Evolutionary conservation across 148 eudicot genomes (phyloP), one percentile per base, ranked within the genome.

Genomic region (Nepenthes mirabilis): DNA sequence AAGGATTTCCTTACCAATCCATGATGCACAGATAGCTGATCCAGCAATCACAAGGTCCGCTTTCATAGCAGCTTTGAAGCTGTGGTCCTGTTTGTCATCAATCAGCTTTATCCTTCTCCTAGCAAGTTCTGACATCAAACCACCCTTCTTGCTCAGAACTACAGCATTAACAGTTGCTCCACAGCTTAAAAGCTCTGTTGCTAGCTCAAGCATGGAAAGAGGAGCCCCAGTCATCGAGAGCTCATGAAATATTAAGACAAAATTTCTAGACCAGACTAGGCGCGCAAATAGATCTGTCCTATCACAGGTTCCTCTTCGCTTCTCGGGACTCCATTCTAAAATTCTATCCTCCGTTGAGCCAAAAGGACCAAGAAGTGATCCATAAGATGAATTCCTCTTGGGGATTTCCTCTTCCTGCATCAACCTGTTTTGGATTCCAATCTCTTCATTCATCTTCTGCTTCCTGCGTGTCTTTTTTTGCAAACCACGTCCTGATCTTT

Each of bases 191-290:
- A 94, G 79, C 74, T 94, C 99, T 1, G 95, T 77, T 13, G 93
- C 99, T 73, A 94, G 73, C 78, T 94, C 99, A 80, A 94, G 72
- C 99, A 94, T 94, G 10, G 99, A 91, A 70, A 89, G 94, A 9
- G 99, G 97, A 43, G 99, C 95, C 9, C 97, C 99, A 14, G 99
- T 94, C 97, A 94, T 84, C 2, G 99, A 89, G 45, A 94, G 78
- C 83, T 94, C 99, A 62, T 94, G 97, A 53, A 94, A 79, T 67
- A 94, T 75, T 78, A 94, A 72, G 9, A 94, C 82, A 70, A 94
- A 89, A 66, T 77, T 94, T 65, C 97, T 86, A 1, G 99, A 94
- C 99, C 99, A 94, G 9, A 94, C 97, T 34, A 86, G 86, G 51
- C 89, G 82, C 36, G 95, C 87, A 81, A 94, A 94, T 37, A 83